Evolutionary conservation across 2,329 filamentous ascomycete species (phyloP).

Genomic region (Colletotrichum sp.): DNA sequence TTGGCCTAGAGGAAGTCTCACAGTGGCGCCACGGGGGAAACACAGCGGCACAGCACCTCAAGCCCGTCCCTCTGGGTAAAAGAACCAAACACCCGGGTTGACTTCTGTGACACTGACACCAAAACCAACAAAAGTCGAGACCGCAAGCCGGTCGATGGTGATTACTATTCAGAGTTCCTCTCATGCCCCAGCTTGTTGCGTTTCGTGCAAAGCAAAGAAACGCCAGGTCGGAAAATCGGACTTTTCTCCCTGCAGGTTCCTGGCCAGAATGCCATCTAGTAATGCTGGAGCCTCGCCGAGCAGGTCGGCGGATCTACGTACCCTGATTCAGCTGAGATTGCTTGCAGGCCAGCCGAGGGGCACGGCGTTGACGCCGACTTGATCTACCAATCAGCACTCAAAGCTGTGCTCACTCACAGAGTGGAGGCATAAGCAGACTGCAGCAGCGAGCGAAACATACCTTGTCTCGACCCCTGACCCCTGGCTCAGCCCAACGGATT

Average conservation of each 20-base stretch:
- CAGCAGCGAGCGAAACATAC: slow-evolving; percentile 5
- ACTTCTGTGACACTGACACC: not conserved
- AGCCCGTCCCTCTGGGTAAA: not conserved
- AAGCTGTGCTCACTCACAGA: not conserved
- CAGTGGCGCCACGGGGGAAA: not conserved
- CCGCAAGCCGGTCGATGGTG: not conserved
- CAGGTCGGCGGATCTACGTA: not conserved
- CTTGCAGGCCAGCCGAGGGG: slow-evolving; percentile 5
- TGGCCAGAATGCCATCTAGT: not conserved
- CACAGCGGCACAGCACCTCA: not conserved
- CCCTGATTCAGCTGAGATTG: slow-evolving; percentile 12
- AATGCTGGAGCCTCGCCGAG: not conserved
- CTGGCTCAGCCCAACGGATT: slow-evolving; percentile 10
- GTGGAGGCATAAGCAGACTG: slow-evolving; percentile 7
- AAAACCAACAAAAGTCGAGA: not conserved
- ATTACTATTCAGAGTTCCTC: not conserved
- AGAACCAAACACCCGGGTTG: not conserved
- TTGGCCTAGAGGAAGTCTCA: not conserved
- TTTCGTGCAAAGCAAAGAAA: not conserved
- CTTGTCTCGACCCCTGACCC: slow-evolving; percentile 9
- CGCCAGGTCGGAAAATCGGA: not conserved
- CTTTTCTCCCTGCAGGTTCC: not conserved
- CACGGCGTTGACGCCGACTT: not conserved
- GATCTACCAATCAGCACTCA: not conserved
- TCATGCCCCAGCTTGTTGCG: not conserved